Conservation (phyloP, 129 eudicot species). For the Pulicaria dysenterica region DNA sequence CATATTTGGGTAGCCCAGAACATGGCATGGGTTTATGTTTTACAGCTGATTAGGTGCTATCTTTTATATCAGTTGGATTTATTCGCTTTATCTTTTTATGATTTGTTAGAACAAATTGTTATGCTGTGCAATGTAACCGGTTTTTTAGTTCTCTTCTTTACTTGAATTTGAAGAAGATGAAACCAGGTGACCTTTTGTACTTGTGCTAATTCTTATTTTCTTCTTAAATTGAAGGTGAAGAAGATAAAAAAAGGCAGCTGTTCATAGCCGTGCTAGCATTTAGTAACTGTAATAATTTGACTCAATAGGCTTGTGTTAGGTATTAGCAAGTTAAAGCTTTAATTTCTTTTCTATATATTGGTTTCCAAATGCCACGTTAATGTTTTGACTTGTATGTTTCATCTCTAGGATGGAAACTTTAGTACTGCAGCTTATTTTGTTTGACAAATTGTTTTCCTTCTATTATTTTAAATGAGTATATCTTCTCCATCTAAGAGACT, state of each 20-base stretch:
- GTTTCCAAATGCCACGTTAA: background rate
- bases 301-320: constrained; percentile 18
- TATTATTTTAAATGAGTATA: constrained; percentile 1
- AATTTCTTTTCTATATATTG: background rate
- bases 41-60: background rate
- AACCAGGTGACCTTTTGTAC: background rate
- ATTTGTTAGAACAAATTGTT: background rate
- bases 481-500: constrained; percentile 2
- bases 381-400: constrained; percentile 6
- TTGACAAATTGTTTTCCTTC: background rate
- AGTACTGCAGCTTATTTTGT: constrained; percentile 16
- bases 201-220: background rate
- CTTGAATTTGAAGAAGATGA: background rate
- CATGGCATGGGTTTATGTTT: background rate
- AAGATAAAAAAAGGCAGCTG: constrained; percentile 6
- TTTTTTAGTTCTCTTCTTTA: constrained; percentile 6
- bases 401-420: constrained; percentile 19
- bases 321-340: constrained; percentile 20
- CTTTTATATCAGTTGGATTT: background rate
- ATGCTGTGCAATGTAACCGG: constrained; percentile 4
- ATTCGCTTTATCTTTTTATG: background rate
- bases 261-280: constrained; percentile 6
- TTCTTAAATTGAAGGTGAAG: constrained; percentile 13
- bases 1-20: background rate
- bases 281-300: constrained; percentile 6